Evolutionary conservation across 2,329 filamentous ascomycete species (phyloP), one percentile per base, ranked within the genome.

Genomic region (Colletotrichum higginsianum): DNA sequence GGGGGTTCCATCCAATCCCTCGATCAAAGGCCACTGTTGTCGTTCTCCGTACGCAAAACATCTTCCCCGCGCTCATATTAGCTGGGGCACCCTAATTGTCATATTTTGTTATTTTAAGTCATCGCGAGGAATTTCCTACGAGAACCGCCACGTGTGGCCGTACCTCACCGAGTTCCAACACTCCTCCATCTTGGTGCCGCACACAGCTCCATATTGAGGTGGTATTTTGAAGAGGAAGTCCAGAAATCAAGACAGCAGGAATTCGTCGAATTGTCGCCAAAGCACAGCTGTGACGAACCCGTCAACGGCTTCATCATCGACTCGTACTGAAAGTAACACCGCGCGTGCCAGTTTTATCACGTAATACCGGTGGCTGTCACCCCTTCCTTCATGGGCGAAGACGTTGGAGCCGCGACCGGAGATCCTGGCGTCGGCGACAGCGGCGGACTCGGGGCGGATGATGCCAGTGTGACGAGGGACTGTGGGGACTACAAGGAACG

Each of bases 381-480:
- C 35, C 9, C 35, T 38, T 38, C 30, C 23, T 47, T n/a, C 52
- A 72, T 72, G 69, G 69, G 65, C 23, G 60, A 63, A 55, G 69
- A 69, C 69, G 65, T 72, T 35, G 52, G 56, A 46, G 58, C 65
- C 40, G 58, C 26, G 26, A 53, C 58, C 40, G 65, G 50, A 67
- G 57, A 69, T 46, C 65, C 52, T 23, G 66, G 52, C 40, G 47
- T 69, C 47, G 69, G 69, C 69, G 66, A 55, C 63, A 68, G 69
- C 47, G 42, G 46, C 40, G 40, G 69, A 44, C 46, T 18, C 30
- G 64, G 58, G 58, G 52, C 47, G 46, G 64, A 58, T 4, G 15
- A 38, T 26, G 40, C 44, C 57, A 52, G 57, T 26, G 35, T 46
- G 7, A 21, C 23, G 23, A 67, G 44, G 46, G 50, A 62, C 50